Percentiles rank a stretch among this genome's conserved stretches.
Evolutionary conservation across 148 eudicot genomes (phyloP).

Genomic region (Camellia granthamiana): DNA sequence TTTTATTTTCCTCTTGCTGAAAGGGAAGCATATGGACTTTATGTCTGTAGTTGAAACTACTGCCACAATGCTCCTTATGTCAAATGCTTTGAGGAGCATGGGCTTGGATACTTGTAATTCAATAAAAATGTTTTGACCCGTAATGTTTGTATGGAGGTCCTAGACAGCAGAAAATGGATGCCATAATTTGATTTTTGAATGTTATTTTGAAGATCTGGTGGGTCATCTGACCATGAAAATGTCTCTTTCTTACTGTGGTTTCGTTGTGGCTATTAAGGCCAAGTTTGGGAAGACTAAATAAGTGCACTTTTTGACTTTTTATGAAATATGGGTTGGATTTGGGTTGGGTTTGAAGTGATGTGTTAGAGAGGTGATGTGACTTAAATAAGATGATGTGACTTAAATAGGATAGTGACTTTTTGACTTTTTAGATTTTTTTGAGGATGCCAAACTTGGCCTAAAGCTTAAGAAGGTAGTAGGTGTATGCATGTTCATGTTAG

Average conservation of each 20-base stretch:
- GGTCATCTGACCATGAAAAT: not conserved
- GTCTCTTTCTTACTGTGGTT: no score
- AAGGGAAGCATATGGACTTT: not conserved
- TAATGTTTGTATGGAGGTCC: not conserved
- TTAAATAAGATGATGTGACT: no score
- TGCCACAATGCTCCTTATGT: not conserved
- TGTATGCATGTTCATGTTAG: slow-evolving; percentile 6
- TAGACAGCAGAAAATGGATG: not conserved
- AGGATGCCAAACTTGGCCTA: no score
- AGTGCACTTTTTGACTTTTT: no score
- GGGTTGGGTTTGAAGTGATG: no score
- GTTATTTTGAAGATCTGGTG: not conserved
- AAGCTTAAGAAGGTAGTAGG: not conserved
- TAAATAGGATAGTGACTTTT: no score
- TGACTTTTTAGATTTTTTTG: no score
- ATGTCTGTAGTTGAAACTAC: not conserved
- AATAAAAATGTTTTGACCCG: not conserved
- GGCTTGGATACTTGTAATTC: not conserved
- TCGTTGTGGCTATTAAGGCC: not conserved
- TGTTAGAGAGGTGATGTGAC: no score
- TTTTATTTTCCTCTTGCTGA: not conserved
- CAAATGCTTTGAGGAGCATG: not conserved
- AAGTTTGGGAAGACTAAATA: no score
- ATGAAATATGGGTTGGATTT: no score
- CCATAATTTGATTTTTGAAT: not conserved